phyloP scores from a whole-genome alignment of 768 basidiomycete genomes.

The Dictyophora rubrovolvata region DNA sequence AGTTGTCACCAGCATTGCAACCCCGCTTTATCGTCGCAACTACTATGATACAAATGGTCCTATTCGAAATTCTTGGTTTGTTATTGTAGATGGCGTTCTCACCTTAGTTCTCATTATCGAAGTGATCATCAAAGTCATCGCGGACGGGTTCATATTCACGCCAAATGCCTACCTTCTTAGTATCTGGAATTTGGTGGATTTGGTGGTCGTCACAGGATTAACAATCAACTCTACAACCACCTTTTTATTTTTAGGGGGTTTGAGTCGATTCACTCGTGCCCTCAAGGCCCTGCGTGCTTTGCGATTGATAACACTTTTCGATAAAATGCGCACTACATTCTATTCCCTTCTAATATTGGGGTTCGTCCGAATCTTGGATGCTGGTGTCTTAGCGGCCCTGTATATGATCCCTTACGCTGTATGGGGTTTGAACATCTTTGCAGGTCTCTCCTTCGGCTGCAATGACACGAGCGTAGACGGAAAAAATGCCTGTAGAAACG shows the following conservation, averaged over 20 bases:
- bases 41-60: constrained; percentile 54
- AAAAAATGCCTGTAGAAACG: constrained; percentile 58
- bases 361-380: constrained; percentile 75
- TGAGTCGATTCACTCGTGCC: constrained; percentile 73
- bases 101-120: constrained; percentile 66
- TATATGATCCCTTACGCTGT: constrained; percentile 90
- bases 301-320: constrained; percentile 81
- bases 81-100: constrained; percentile 65
- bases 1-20: constrained; percentile 72
- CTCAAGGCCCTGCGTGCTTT: constrained; percentile 84
- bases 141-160: constrained; percentile 85
- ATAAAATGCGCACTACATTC: constrained; percentile 79
- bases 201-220: constrained; percentile 71
- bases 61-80: constrained; percentile 76
- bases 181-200: constrained; percentile 88
- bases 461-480: constrained; percentile 56
- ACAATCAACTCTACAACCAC: constrained; percentile 64
- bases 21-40: constrained; percentile 69
- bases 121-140: constrained; percentile 81
- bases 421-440: constrained; percentile 91
- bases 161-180: constrained; percentile 88
- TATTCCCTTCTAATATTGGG: constrained; percentile 82
- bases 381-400: constrained; percentile 78
- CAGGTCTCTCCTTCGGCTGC: constrained; percentile 74
- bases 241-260: constrained; percentile 64